Base-by-base conservation (phyloP, 1,284 basidiomycete genomes). In the Sparassis latifolia region DNA sequence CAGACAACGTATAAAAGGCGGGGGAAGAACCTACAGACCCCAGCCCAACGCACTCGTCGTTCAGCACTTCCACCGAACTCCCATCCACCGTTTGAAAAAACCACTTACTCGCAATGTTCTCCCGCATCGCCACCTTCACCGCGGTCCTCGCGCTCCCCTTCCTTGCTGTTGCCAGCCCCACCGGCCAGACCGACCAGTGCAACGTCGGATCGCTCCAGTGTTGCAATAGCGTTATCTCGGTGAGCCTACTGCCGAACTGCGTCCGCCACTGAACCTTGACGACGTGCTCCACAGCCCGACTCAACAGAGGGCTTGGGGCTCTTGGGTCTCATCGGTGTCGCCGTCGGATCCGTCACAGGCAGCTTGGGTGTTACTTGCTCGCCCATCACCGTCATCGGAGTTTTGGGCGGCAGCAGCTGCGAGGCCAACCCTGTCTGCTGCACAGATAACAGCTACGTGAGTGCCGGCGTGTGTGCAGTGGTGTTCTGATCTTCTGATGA, bases 91-190 rank as follows among this genome's bases (percentile, higher is more conserved):
- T 37, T 37, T 12, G 6, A 7, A 6, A 12, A 6, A 7, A 6
- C 35, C 6, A 37, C 35, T 6, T 12, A 37, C 35, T 37, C 35
- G 12, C 35, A 28, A 42, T 42, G 40, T 42, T 42, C 40, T 42
- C 40, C 28, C 40, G 40, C 27, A 28, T 28, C 27, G 6, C 57
- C 52, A 45, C 53, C 54, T 20, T 20, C 20, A 44, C 55, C 43
- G 42, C 61, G 42, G 54, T 59, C 44, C 52, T 63, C 52, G 45
- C 58, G 30, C 30, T 62, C 12, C 35, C 35, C 35, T 12, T 37
- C 57, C 61, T 62, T 61, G 61, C 60, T 57, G 60, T 52, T 56
- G 63, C 64, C 58, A 63, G 47, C 47, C 63, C 63, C 45, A 35
- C 38, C 40, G 51, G 54, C 29, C 37, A 10, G 30, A 61, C 59